These are phyloP conservation scores for Penicillium sp. DNA, from an alignment of 2,329 filamentous ascomycete species.

Conservation along the genomic window DNA sequence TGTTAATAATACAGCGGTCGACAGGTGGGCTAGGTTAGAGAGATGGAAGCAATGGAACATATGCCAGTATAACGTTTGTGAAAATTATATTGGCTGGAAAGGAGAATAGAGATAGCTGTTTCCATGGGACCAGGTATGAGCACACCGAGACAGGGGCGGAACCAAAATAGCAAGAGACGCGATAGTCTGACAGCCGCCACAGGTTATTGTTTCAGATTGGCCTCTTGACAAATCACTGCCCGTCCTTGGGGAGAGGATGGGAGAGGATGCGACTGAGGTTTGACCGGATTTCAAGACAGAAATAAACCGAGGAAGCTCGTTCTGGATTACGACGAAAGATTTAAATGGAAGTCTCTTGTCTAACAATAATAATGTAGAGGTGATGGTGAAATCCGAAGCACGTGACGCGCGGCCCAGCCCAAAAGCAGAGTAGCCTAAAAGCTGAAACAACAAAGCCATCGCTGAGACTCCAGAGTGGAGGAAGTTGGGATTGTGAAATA, in stretches of 20 bases:
- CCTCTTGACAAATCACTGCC: conserved; percentile 26
- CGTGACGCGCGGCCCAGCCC: conserved; percentile 1
- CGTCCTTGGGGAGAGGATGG: conserved; percentile 6
- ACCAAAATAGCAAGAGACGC: conserved; percentile 16
- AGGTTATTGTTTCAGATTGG: conserved; percentile 29
- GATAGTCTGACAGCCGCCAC: conserved; percentile 18
- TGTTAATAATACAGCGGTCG: background rate
- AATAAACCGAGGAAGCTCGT: background rate
- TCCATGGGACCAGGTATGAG: conserved; percentile 17
- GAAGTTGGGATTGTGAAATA: conserved; percentile 4
- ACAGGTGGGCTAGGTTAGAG: background rate
- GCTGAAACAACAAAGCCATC: conserved; percentile 12
- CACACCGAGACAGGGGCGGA: conserved; percentile 3
- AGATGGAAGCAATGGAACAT: conserved; percentile 8
- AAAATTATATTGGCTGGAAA: background rate
- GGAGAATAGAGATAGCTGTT: background rate
- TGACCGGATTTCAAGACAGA: background rate
- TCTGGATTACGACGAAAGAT: background rate
- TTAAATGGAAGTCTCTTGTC: background rate
- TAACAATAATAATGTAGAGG: background rate
- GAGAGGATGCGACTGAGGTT: conserved; percentile 1
- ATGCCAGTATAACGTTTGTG: background rate
- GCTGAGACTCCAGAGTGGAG: conserved; percentile 4
- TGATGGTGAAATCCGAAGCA: background rate
- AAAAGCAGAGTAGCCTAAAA: background rate